These are phyloP conservation scores for Glaciozyma antarctica DNA, from an alignment of 768 basidiomycete species.

Conservation along the genomic window DNA sequence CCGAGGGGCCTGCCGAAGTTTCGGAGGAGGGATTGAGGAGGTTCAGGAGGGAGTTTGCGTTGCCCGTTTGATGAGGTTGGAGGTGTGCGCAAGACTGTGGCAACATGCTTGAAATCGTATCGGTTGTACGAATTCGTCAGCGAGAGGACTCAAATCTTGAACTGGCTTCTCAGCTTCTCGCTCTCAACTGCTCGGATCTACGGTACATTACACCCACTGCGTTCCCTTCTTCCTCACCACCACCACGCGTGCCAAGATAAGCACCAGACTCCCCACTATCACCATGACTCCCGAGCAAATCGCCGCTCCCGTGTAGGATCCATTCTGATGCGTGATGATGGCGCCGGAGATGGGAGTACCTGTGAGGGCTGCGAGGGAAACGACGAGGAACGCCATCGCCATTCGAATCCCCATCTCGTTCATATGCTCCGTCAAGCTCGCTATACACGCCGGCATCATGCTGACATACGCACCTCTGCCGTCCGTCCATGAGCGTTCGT, in stretches of 20 bases:
- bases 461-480: slow-evolving; percentile 1
- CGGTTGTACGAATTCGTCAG: too few species aligned
- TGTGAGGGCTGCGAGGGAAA: slow-evolving; percentile 34
- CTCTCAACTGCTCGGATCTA: too few species aligned
- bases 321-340: slow-evolving; percentile 31
- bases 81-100: too few species aligned
- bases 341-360: slow-evolving; percentile 37
- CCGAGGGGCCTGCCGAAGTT: too few species aligned
- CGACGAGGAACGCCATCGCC: slow-evolving; percentile 35
- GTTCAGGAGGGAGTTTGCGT: too few species aligned
- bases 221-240: slow-evolving; percentile 15
- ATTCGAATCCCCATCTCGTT: slow-evolving; percentile 35
- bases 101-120: too few species aligned
- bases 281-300: slow-evolving; percentile 19
- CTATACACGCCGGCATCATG: slow-evolving; percentile 29
- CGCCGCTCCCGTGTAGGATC: slow-evolving; percentile 27
- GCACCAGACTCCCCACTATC: slow-evolving; percentile 3
- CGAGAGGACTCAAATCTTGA: too few species aligned
- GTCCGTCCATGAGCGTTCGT: neutral
- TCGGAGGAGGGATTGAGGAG: too few species aligned
- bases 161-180: too few species aligned
- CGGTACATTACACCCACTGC: slow-evolving; percentile 14
- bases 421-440: slow-evolving; percentile 33
- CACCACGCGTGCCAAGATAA: neutral
- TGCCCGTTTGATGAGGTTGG: too few species aligned